Conservation (phyloP, 1,284 basidiomycete species). For the Hemileia vastatrix region DNA sequence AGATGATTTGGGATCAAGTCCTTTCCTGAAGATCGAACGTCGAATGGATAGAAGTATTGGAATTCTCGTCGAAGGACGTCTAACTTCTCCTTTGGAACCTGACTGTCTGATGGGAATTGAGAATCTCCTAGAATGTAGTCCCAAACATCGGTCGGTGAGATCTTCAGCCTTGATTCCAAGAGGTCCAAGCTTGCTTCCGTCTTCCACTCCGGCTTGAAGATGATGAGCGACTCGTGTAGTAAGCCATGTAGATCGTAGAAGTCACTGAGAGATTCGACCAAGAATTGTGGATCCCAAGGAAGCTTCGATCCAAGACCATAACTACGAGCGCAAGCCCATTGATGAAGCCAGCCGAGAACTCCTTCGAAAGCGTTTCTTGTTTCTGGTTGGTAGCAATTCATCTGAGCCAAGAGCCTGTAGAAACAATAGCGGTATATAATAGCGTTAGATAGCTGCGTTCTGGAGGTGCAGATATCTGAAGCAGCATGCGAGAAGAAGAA, state of each 20-base stretch:
- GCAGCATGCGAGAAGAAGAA: neutral
- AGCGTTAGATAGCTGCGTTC: constrained; percentile 16
- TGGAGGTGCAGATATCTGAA: constrained; percentile 1
- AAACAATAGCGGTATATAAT: neutral
- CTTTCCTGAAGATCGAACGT: constrained; percentile 95
- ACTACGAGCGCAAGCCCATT: constrained; percentile 97
- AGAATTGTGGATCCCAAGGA: constrained; percentile 92
- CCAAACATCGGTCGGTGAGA: constrained; percentile 95
- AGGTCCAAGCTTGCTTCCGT: constrained; percentile 69
- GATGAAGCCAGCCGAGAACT: constrained; percentile 89
- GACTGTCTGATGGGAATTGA: constrained; percentile 58
- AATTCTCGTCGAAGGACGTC: constrained; percentile 81
- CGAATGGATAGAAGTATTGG: constrained; percentile 96
- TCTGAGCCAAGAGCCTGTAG: constrained; percentile 61
- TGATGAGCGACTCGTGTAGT: constrained; percentile 89
- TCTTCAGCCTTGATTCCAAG: constrained; percentile 77
- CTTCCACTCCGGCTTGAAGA: constrained; percentile 68
- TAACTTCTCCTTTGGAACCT: constrained; percentile 63
- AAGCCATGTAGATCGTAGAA: constrained; percentile 98
- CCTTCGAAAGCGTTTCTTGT: constrained; percentile 85
- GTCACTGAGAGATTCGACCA: constrained; percentile 92
- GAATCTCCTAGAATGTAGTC: constrained; percentile 79
- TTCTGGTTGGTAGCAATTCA: constrained; percentile 84
- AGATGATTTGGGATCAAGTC: constrained; percentile 93
- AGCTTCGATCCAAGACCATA: constrained; percentile 92